A percentile compares a stretch with the other conserved stretches of the same genome.
Conservation (phyloP, 805 yeast genomes). For the Diddensiella caesifluorescens region DNA sequence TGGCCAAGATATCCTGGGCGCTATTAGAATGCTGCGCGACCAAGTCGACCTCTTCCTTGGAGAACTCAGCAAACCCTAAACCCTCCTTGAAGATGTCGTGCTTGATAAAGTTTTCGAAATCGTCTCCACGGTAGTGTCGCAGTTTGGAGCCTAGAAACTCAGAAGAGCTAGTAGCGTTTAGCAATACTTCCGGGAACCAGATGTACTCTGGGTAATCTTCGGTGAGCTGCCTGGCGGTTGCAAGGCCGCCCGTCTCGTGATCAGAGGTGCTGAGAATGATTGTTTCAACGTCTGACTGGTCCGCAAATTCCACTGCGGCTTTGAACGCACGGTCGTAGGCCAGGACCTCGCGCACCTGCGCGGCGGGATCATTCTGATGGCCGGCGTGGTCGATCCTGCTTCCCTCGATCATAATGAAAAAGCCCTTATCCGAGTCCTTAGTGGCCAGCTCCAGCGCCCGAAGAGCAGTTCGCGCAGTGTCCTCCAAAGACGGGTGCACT, state of each 20-base stretch:
- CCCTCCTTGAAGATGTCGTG: conserved; percentile 54
- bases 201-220: conserved; percentile 72
- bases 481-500: conserved; percentile 71
- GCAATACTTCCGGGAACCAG: conserved; percentile 79
- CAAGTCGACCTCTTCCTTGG: conserved; percentile 46
- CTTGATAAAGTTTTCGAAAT: conserved; percentile 43
- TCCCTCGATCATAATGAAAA: conserved; percentile 83
- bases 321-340: conserved; percentile 80
- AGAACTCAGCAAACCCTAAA: conserved; percentile 59
- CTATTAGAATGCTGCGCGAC: conserved; percentile 35
- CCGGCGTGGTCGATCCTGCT: conserved; percentile 95
- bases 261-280: conserved; percentile 79
- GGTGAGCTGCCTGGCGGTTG: conserved; percentile 74
- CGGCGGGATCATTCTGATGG: conserved; percentile 89
- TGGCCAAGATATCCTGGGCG: conserved; percentile 49
- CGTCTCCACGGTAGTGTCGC: conserved; percentile 31
- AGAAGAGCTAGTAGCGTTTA: conserved; percentile 69
- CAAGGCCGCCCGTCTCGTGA: conserved; percentile 94
- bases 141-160: conserved; percentile 56
- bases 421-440: conserved; percentile 70
- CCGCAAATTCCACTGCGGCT: conserved; percentile 67
- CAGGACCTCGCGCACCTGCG: conserved; percentile 85
- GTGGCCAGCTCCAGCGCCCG: conserved; percentile 63
- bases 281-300: conserved; percentile 66
- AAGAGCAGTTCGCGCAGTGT: conserved; percentile 70